Evolutionary conservation across 73 alveolate genomes (phyloP).

Genomic region (Tetrahymena borealis): DNA sequence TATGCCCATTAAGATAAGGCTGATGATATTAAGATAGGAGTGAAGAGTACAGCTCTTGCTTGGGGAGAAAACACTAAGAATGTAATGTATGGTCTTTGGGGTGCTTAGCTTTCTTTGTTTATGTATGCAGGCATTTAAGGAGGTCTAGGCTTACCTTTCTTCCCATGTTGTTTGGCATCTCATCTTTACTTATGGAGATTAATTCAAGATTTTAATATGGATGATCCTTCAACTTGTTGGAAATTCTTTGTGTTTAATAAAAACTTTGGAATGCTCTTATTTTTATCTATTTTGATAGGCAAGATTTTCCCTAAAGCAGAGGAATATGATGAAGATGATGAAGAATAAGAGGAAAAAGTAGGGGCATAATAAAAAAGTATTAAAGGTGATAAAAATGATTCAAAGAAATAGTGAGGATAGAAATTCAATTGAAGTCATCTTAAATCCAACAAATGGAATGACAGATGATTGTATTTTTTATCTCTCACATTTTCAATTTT

Average conservation of each 20-base stretch:
- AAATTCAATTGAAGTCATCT: too few species aligned
- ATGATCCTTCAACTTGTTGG: neutral
- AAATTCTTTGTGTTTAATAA: neutral
- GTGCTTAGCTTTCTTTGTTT: neutral
- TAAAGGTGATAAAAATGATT: neutral
- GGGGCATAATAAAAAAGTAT: neutral
- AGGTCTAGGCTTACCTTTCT: neutral
- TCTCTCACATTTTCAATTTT: too few species aligned
- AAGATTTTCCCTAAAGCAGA: neutral
- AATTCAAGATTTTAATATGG: neutral
- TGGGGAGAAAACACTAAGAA: neutral
- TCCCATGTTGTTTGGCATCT: neutral
- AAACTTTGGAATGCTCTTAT: neutral
- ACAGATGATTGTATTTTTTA: too few species aligned
- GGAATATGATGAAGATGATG: neutral
- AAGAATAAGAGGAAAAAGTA: neutral
- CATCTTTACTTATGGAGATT: neutral
- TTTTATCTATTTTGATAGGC: neutral
- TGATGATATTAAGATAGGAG: conserved; percentile 62
- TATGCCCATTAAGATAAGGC: conserved; percentile 78
- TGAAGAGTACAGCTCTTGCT: conserved; percentile 64
- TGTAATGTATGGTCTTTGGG: neutral
- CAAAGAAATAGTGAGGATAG: neutral
- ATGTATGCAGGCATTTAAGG: neutral
- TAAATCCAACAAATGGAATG: too few species aligned